Base-by-base conservation (phyloP, 371 early-diverging fungal species). In the Sporodiniella umbellata region DNA sequence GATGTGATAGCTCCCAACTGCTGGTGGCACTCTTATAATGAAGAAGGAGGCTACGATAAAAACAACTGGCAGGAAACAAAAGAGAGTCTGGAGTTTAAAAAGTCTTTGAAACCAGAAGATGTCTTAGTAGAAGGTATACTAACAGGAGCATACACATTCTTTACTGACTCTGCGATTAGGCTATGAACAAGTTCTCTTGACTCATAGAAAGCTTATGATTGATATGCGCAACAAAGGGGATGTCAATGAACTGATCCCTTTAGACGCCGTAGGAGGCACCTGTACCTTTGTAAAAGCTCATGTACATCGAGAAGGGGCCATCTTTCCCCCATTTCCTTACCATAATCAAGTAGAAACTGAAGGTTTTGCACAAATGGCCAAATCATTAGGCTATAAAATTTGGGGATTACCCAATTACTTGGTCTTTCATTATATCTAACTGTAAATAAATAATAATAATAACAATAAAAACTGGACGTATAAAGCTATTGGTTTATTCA, bases 351-450 rank as follows among this genome's bases (percentile, higher is more conserved):
- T 87, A 5, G 88, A 89, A 58, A 87, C 88, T 8, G 89, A 87
- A 70, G 89, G 89, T 0, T 75, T 89, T 63, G 87, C 85, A 21
- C 84, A 84, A 49, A 78, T 86, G 62, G 86, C 87, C 24, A 85
- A 82, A 55, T 72, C 74, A 1, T 68, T 81, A 60, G 86, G 86
- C 12, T 66, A 66, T 38, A 42, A 58, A 33, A 59, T 66, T 1
- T 66, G 66, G 66, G 66, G 66, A 8, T 33, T 66, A 31, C 66
- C 66, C n/a, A 66, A 66, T 15, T 66, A 66, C 19, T 37, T 66
- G 14, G 61, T 66, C 10, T 66, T 54, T 53, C 66, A 66, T 42
- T 54, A 50, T 26, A 66, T 66, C 42, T 66, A 58, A 45, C 28
- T 14, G 37, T 12, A 37, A 7, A 30, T 11, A 30, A 30, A n/a